Evolutionary conservation across 2,329 filamentous ascomycete species (phyloP).

Genomic region (Colletotrichum liriopes): DNA sequence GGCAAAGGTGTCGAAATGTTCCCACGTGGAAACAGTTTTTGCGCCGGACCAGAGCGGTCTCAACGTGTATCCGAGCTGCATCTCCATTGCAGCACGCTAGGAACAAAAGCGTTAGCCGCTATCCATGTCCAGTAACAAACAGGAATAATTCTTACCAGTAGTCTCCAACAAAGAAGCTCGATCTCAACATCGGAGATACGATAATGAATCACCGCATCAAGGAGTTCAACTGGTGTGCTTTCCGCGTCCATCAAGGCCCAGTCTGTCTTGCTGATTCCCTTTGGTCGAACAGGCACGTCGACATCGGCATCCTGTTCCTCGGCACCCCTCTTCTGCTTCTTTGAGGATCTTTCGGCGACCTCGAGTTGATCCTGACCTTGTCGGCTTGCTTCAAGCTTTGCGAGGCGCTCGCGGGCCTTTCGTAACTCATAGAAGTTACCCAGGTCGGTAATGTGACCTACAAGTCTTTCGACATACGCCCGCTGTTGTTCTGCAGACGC

Average conservation of each 20-base stretch:
- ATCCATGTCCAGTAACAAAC: fast-evolving
- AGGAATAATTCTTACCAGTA: slow-evolving; percentile 3
- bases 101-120: background rate
- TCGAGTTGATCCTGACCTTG: background rate
- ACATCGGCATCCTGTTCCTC: background rate
- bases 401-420: slow-evolving; percentile 15
- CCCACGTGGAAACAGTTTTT: background rate
- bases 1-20: slow-evolving; percentile 10
- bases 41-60: slow-evolving; percentile 12
- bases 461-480: background rate
- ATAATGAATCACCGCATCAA: slow-evolving; percentile 6
- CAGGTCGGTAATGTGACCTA: background rate
- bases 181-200: slow-evolving; percentile 6
- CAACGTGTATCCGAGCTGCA: slow-evolving; percentile 11
- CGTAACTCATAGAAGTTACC: slow-evolving; percentile 18
- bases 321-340: background rate
- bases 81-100: slow-evolving; percentile 10
- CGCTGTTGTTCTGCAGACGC: background rate
- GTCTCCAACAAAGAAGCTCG: slow-evolving; percentile 24
- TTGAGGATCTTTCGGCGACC: background rate
- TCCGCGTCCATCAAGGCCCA: slow-evolving; percentile 5
- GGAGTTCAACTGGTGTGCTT: background rate
- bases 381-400: background rate
- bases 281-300: background rate
- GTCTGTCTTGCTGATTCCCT: slow-evolving; percentile 23